Evolutionary conservation across 306 rosid genomes (phyloP), one percentile per base, ranked within the genome.

Genomic region (Dicorynia guianensis): DNA sequence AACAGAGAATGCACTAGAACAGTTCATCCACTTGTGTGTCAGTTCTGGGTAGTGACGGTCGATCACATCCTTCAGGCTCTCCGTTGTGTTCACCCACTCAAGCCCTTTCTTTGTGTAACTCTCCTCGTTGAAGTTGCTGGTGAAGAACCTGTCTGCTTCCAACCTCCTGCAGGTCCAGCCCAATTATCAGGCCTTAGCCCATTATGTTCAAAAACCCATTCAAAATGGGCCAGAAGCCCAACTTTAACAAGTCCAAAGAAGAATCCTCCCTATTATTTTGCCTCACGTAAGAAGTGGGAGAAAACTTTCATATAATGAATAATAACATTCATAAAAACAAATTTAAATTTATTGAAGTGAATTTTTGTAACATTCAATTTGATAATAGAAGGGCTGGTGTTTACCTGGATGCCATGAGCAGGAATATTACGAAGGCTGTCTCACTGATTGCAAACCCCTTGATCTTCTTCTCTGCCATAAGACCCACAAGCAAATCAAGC

Each of bases 401-500:
- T 67, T 87, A 87, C 92, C 92, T 89, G 63, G 62, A 3, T 35
- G 91, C 93, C 93, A 86, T 89, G 55, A 82, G 15, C 0, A 89
- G 9, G 76, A 89, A 89, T 58, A 89, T 86, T 5, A 59, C 1
- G 18, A 89, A 89, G 54, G 91, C 91, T 0, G 91, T 82, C 73
- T 89, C 91, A 5, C 91, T 84, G 19, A 89, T 89, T 11, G 91
- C 93, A 74, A 89, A 89, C 1, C 91, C 91, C 38, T 78, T 84
- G 35, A 89, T 89, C 80, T 89, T 89, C 69, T 84, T 89, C 82
- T 86, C 91, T 1, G 93, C 91, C 89, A 89, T 84, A 40, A 84
- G 88, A 17, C 93, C 93, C n/a, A 89, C 91, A 1, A 80, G 72
- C 1, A 76, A 7, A 76, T 86, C 93, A 19, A 89, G 86, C 71